Evolutionary conservation across 108 stramenopile genomes (phyloP).

Genomic region (Stephanodiscus minutulus): DNA sequence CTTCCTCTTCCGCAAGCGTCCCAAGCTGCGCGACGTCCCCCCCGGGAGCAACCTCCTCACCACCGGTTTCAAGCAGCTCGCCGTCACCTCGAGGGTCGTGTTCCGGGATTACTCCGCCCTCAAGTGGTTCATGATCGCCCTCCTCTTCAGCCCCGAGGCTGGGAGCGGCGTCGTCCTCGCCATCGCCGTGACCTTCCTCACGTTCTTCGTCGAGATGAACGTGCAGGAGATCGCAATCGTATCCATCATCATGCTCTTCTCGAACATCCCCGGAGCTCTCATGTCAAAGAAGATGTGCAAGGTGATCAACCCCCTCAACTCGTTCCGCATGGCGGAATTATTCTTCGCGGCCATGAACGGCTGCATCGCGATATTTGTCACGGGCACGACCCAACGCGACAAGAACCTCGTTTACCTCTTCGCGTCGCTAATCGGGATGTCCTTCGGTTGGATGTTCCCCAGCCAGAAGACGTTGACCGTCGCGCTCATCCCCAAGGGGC

Average conservation of each 20-base stretch:
- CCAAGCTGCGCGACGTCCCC: slow-evolving; percentile 42
- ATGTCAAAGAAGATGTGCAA: slow-evolving; percentile 45
- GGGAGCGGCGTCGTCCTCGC: slow-evolving; percentile 48
- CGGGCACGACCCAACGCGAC: slow-evolving; percentile 27
- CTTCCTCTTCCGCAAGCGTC: slow-evolving; percentile 54
- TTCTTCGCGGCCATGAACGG: slow-evolving; percentile 29
- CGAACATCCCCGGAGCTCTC: slow-evolving; percentile 54
- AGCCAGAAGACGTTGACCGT: slow-evolving; percentile 44
- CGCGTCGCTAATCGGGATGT: slow-evolving; percentile 19
- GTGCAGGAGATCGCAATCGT: slow-evolving; percentile 48
- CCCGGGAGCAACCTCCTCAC: slow-evolving; percentile 29
- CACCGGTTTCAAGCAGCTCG: slow-evolving; percentile 45
- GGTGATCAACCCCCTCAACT: slow-evolving; percentile 50
- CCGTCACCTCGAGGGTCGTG: slow-evolving; percentile 28
- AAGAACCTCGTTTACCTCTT: slow-evolving; percentile 44
- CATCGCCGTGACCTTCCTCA: slow-evolving; percentile 62
- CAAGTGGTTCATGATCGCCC: slow-evolving; percentile 51
- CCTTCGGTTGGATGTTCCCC: slow-evolving; percentile 57
- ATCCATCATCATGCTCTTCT: slow-evolving; percentile 45
- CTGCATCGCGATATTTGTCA: slow-evolving; percentile 44
- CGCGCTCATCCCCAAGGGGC: slow-evolving; percentile 53
- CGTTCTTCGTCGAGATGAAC: slow-evolving; percentile 40
- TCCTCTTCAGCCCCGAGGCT: slow-evolving; percentile 56
- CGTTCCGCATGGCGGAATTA: slow-evolving; percentile 40
- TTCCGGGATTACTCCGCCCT: slow-evolving; percentile 38